Evolutionary conservation across 1,284 basidiomycete species (phyloP), one percentile per base, ranked within the genome.

Genomic region (Rhizoctonia solani): DNA sequence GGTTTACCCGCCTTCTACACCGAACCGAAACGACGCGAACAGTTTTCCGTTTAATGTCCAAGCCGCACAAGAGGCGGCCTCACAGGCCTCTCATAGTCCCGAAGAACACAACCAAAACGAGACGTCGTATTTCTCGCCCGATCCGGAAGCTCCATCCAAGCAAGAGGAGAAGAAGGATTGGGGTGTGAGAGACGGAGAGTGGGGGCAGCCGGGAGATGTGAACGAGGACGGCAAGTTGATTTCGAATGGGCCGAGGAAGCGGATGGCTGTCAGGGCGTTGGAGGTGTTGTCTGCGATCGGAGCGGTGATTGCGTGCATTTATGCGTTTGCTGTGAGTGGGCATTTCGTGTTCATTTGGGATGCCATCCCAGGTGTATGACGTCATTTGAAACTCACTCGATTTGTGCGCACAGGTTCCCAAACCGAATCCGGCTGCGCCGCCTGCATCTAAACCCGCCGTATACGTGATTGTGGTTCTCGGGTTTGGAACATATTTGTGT

Each of bases 201-300:
- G n/a, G n/a, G n/a, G n/a, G 21, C 69, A 83, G 9, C 75, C 87
- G 8, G 87, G 87, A 1, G 83, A 83, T 42, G 83, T 87, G 4
- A 80, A 87, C 71, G 73, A 74, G 16, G 81, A 81, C 37, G 87
- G 87, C 0, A 77, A 79, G 37, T 75, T 89, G 46, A 81, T 87
- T 58, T 88, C 87, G 0, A 78, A 82, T 37, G 85, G 86, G 1
- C 85, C 86, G 3, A 84, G 79, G 77, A 85, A 85, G 73, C 81
- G 87, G n/a, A 72, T 80, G 9, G 76, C 80, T 14, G 72, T 81
- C 5, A 77, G 87, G 59, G 75, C 79, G n/a, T 32, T 83, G 27
- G 81, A 88, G 72, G 77, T 83, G 6, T 34, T 84, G 1, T 76
- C 87, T 37, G 79, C 85, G 2, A 73, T 83, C 5, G 81, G 80